These are phyloP conservation scores for Medakamo hakoo DNA, from an alignment of 139 green algal genomes.

Conservation along the genomic window DNA sequence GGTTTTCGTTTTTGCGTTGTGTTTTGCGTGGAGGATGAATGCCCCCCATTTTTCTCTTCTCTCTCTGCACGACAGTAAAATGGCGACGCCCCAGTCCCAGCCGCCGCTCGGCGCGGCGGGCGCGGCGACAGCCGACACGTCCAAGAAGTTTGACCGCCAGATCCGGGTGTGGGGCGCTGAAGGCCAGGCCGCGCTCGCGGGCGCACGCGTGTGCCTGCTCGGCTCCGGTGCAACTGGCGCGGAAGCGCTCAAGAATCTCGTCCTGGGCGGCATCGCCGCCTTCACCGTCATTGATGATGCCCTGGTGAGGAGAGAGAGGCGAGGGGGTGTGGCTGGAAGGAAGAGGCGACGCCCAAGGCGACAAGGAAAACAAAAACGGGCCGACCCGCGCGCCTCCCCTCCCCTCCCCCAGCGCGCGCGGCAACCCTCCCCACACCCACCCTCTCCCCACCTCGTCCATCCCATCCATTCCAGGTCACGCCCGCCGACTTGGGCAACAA, in stretches of 20 bases:
- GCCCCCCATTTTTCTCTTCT: too few relatives aligned
- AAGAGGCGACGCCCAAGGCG: background rate
- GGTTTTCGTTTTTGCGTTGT: too few relatives aligned
- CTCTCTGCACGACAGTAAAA: too few relatives aligned
- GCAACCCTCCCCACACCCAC: background rate
- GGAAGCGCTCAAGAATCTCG: constrained; percentile 93
- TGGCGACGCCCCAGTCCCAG: too few relatives aligned
- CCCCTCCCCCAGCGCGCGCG: too few relatives aligned
- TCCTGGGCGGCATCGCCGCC: constrained; percentile 80
- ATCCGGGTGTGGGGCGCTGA: constrained; percentile 76
- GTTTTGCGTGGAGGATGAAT: too few relatives aligned
- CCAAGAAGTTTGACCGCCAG: constrained; percentile 71
- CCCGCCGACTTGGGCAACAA: constrained; percentile 84
- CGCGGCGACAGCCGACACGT: constrained; percentile 4
- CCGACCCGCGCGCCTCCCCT: too few relatives aligned
- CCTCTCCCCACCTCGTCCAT: background rate
- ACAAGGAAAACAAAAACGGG: too few relatives aligned
- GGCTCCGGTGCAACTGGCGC: constrained; percentile 49
- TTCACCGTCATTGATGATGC: constrained; percentile 85
- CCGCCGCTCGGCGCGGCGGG: background rate
- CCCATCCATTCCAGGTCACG: constrained; percentile 29
- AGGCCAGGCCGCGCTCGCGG: constrained; percentile 45
- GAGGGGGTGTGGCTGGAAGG: background rate
- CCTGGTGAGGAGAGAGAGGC: background rate
- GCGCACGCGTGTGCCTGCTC: constrained; percentile 47